Evolutionary conservation across 176 grass and related monocot genomes (phyloP).

Genomic region (Metroxylon sagu): DNA sequence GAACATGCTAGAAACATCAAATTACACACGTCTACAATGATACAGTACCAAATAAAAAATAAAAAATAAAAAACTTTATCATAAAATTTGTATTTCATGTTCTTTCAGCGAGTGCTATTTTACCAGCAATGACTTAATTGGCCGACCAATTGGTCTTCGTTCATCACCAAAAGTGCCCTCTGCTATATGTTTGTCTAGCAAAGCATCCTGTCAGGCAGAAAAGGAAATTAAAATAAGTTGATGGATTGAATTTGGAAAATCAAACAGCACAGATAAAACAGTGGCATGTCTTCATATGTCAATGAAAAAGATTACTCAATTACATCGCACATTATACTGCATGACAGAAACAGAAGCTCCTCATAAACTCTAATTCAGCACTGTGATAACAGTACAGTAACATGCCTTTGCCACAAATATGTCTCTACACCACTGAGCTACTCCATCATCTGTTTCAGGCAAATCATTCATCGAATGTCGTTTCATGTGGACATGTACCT

Average conservation of each 20-base stretch:
- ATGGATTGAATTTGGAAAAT: too few species aligned
- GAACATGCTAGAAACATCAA: too few species aligned
- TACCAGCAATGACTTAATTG: constrained; percentile 90
- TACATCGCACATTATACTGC: background rate
- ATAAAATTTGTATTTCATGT: too few species aligned
- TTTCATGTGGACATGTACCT: constrained; percentile 96
- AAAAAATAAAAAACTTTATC: too few species aligned
- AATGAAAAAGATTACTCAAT: background rate
- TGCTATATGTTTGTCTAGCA: constrained; percentile 78
- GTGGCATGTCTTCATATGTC: background rate
- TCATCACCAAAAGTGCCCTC: constrained; percentile 67
- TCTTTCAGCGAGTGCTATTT: background rate
- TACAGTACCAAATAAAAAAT: too few species aligned
- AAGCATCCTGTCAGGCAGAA: constrained; percentile 43
- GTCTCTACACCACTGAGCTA: constrained; percentile 86
- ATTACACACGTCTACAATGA: too few species aligned
- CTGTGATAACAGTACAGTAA: background rate
- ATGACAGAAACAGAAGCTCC: background rate
- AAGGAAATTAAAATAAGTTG: background rate
- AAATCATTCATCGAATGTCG: constrained; percentile 68
- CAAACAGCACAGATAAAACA: background rate
- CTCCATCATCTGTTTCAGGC: constrained; percentile 68
- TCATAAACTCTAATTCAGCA: background rate
- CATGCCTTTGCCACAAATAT: constrained; percentile 79
- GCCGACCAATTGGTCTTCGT: constrained; percentile 65